phyloP scores from a whole-genome alignment of 805 yeast species.

The Saccharomycopsis javanensis region DNA sequence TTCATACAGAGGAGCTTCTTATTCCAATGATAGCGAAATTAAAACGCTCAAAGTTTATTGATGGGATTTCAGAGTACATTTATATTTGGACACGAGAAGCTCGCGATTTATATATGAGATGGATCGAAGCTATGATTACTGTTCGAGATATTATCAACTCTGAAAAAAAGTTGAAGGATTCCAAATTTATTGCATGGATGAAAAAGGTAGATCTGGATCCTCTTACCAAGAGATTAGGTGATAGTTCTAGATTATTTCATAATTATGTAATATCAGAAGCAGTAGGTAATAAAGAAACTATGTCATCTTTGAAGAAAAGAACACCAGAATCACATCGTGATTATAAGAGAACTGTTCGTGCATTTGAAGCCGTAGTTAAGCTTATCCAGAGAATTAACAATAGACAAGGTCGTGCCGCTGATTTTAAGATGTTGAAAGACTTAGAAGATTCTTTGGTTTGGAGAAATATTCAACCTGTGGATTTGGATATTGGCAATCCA shows the following conservation, averaged over 20 bases:
- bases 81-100: constrained; percentile 56
- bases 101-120: constrained; percentile 41
- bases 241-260: constrained; percentile 46
- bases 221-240: constrained; percentile 31
- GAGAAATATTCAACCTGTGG: constrained; percentile 39
- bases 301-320: constrained; percentile 46
- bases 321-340: constrained; percentile 43
- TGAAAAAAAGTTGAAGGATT: constrained; percentile 32
- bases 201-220: constrained; percentile 40
- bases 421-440: constrained; percentile 42
- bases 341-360: constrained; percentile 38
- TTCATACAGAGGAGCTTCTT: constrained; percentile 45
- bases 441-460: constrained; percentile 46
- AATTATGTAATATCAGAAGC: constrained; percentile 47
- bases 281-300: constrained; percentile 51
- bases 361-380: constrained; percentile 43
- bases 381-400: constrained; percentile 54
- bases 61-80: constrained; percentile 53
- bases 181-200: constrained; percentile 50
- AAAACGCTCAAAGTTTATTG: constrained; percentile 57
- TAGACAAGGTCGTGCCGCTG: constrained; percentile 52
- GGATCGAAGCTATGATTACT: constrained; percentile 52
- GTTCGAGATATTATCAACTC: constrained; percentile 45
- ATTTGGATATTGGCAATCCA: constrained; percentile 42
- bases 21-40: constrained; percentile 51